Evolutionary conservation across 495 filamentous ascomycete species (phyloP).

Genomic region (Pyrenula aspistea): DNA sequence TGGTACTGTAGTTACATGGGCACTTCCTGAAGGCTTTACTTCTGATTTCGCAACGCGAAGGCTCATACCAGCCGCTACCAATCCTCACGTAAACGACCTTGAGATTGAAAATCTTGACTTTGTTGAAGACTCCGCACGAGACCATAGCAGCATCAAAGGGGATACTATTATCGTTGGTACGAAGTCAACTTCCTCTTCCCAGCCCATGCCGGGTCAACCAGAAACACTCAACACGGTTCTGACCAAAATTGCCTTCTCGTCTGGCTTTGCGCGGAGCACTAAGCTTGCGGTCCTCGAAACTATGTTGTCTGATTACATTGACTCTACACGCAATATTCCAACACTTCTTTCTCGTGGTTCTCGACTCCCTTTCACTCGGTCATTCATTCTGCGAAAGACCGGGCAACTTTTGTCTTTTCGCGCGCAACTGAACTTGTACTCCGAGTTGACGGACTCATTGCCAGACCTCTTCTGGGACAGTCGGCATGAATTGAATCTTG

Average conservation of each 20-base stretch:
- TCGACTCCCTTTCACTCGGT: constrained; percentile 55
- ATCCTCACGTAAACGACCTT: constrained; percentile 51
- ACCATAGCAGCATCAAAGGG: constrained; percentile 69
- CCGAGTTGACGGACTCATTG: constrained; percentile 87
- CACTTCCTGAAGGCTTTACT: constrained; percentile 58
- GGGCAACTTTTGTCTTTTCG: constrained; percentile 84
- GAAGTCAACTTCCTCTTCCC: constrained; percentile 25
- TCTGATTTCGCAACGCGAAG: constrained; percentile 61
- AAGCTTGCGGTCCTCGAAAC: constrained; percentile 90
- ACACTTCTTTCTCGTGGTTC: constrained; percentile 53
- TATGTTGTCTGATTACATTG: constrained; percentile 70
- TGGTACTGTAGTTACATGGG: constrained; percentile 90
- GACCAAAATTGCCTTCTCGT: constrained; percentile 93
- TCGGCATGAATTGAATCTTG: constrained; percentile 71
- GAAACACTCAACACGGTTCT: constrained; percentile 61
- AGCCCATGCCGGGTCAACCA: constrained; percentile 12
- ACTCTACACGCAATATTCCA: constrained; percentile 70
- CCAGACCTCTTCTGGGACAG: constrained; percentile 97
- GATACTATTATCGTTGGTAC: constrained; percentile 87
- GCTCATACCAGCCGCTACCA: constrained; percentile 60
- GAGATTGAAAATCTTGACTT: constrained; percentile 92
- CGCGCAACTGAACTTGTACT: constrained; percentile 91
- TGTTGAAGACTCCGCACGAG: constrained; percentile 58
- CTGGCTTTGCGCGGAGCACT: constrained; percentile 86
- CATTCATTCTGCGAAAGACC: constrained; percentile 82